Base-by-base conservation (phyloP, 2,329 filamentous ascomycete species). In the Cladosporium sp. region DNA sequence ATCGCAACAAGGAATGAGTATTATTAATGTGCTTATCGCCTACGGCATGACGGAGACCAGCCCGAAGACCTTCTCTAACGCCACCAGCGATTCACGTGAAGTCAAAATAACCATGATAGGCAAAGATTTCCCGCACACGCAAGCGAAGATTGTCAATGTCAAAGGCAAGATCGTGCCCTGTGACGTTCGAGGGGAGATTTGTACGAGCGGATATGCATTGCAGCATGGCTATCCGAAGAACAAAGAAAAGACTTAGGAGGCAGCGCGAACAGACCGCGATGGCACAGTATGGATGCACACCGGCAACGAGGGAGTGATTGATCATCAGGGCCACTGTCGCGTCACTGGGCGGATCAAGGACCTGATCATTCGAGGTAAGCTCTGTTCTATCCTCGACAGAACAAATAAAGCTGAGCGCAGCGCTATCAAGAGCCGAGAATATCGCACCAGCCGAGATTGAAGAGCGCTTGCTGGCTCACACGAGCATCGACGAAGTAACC, bases 31-130 rank as follows among this genome's bases (percentile, higher is more conserved):
- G 66, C 86, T 80, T 6, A 80, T 75, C 18, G 79, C 77, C 65
- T 82, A 81, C 65, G 81, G 90, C 1, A 82, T 94, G 52, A 94
- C 91, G 0, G 91, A 94, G 80, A 89, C 91, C 0, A 90, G 87
- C 1, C 91, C 91, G 0, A 92, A 90, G 0, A 91, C 90, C 78
- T 93, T 93, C 82, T 93, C 92, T 72, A 89, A 91, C 12, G 89
- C 90, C 73, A 91, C 89, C 0, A 86, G 89, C 67, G 91, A 93
- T 76, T 84, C 86, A 1, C 85, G 92, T 59, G 81, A 88, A 69
- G 84, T 82, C 44, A 84, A 90, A 44, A 81, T 93, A 28, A 87
- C 85, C 2, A 93, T 90, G 0, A 91, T 93, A 0, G 91, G 91
- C 2, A 90, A 88, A n/a, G 80, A 93, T 55, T 86, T 94, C 80